A percentile compares a stretch with the other conserved stretches of the same genome.
These are phyloP conservation scores for Phytopythium aichiense DNA, from an alignment of 352 stramenopile genomes.

Conservation along the genomic window DNA sequence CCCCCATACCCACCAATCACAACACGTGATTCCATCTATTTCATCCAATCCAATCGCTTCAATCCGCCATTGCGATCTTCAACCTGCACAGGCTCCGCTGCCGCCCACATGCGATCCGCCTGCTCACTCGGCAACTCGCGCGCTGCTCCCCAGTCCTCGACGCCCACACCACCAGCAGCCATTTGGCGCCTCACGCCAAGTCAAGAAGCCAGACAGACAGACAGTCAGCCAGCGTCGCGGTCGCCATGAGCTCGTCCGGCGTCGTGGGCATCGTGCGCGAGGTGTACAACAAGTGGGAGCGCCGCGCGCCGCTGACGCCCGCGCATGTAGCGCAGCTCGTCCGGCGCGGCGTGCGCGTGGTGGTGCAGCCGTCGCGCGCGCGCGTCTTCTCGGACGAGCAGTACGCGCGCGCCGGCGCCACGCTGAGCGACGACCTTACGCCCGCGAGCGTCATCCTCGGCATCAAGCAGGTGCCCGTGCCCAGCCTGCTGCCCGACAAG, in stretches of 20 bases:
- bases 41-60: no score
- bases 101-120: background rate
- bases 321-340: conserved; percentile 86
- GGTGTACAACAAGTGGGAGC: conserved; percentile 95
- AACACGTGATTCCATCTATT: background rate
- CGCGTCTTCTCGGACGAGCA: conserved; percentile 93
- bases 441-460: conserved; percentile 91
- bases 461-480: conserved; percentile 92
- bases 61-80: background rate
- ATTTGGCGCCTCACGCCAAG: no score
- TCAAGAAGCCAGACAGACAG: background rate
- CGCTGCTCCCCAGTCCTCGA: background rate
- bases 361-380: conserved; percentile 91
- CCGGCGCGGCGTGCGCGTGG: conserved; percentile 77
- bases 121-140: background rate
- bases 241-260: conserved; percentile 33
- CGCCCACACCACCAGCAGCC: no score
- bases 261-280: conserved; percentile 91
- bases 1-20: background rate
- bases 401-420: conserved; percentile 88
- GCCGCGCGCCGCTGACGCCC: conserved; percentile 89
- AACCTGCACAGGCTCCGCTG: no score
- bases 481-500: conserved; percentile 85
- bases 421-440: conserved; percentile 86
- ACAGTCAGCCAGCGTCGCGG: no score